phyloP scores from a whole-genome alignment of 257 asterid genomes.

The Primulina eburnea region DNA sequence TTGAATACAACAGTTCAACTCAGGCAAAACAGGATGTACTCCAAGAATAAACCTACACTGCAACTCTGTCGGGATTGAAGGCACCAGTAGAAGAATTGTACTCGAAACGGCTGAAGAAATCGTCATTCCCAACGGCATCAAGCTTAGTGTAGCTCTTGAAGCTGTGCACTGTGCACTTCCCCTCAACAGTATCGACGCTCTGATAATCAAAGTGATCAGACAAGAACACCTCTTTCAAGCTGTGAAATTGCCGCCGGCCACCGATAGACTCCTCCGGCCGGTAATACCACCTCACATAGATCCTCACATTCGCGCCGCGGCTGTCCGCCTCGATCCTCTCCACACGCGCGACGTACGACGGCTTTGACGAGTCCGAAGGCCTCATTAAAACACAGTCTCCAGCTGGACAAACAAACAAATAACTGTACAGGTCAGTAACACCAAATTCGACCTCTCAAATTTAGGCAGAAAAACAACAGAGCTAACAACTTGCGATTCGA shows the following conservation, averaged over 20 bases:
- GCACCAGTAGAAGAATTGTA: slow-evolving; percentile 87
- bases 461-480: slow-evolving; percentile 1
- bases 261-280: slow-evolving; percentile 98
- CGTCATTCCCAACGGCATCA: slow-evolving; percentile 87
- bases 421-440: slow-evolving; percentile 12
- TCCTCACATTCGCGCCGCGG: slow-evolving; percentile 69
- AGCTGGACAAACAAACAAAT: slow-evolving; percentile 40
- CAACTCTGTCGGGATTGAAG: slow-evolving; percentile 88
- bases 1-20: slow-evolving; percentile 10
- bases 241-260: slow-evolving; percentile 88
- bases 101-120: slow-evolving; percentile 90
- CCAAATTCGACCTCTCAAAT: not conserved
- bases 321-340: slow-evolving; percentile 90
- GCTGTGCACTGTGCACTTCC: slow-evolving; percentile 80
- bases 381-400: slow-evolving; percentile 93
- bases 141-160: slow-evolving; percentile 87
- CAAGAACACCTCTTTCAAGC: slow-evolving; percentile 82
- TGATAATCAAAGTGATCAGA: slow-evolving; percentile 88
- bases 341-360: slow-evolving; percentile 79
- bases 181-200: slow-evolving; percentile 88
- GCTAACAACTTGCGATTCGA: not conserved
- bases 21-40: not conserved
- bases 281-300: slow-evolving; percentile 85
- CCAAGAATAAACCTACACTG: slow-evolving; percentile 61
- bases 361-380: slow-evolving; percentile 74